phyloP scores from a whole-genome alignment of 1,284 basidiomycete genomes.

The Marasmius fiardii region DNA sequence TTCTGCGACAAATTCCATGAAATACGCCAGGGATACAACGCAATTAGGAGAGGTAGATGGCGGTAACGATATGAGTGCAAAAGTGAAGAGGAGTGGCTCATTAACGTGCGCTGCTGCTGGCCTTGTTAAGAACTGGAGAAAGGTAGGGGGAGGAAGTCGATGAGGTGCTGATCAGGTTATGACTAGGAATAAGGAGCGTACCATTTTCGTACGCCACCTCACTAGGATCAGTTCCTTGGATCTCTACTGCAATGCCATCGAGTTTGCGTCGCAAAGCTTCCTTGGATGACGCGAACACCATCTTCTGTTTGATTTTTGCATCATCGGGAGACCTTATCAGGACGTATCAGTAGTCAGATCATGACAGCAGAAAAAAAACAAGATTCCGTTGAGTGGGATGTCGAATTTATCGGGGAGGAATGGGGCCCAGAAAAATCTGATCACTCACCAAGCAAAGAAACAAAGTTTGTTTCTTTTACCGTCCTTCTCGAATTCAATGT shows the following conservation, averaged over 20 bases:
- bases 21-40: background rate
- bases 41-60: background rate
- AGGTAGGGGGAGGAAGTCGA: background rate
- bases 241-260: constrained; percentile 71
- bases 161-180: background rate
- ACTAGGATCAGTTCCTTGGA: constrained; percentile 84
- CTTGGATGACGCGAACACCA: constrained; percentile 93
- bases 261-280: constrained; percentile 78
- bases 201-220: constrained; percentile 79
- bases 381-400: background rate
- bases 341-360: constrained; percentile 18
- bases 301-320: constrained; percentile 90
- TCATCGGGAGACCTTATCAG: constrained; percentile 79
- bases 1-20: background rate
- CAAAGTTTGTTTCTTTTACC: constrained; percentile 90
- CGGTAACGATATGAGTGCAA: background rate
- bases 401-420: background rate
- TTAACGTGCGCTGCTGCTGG: constrained; percentile 15
- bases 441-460: constrained; percentile 79
- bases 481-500: constrained; percentile 84
- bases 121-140: constrained; percentile 28
- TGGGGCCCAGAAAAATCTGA: background rate
- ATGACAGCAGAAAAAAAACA: background rate
- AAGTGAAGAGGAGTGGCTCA: no score
- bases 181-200: constrained; percentile 38